phyloP scores from a whole-genome alignment of 176 grass and related monocot genomes.

The Carex scoparia region DNA sequence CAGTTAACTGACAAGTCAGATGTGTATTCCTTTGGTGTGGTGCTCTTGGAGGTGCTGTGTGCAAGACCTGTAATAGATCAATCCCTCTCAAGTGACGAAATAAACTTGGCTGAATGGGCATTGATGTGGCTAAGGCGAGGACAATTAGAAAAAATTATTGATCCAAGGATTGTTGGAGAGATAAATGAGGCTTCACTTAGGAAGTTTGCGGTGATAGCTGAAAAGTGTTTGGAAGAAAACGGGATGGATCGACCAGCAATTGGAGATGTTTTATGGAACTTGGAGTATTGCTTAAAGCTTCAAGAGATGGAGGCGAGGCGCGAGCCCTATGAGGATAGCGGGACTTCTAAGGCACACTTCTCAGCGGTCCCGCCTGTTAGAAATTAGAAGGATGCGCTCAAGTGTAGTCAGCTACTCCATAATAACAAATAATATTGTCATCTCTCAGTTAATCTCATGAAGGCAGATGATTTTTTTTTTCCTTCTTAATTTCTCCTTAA shows the following conservation, averaged over 20 bases:
- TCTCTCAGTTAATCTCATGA: slow-evolving; percentile 47
- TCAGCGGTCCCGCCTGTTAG: slow-evolving; percentile 31
- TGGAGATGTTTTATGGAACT: slow-evolving; percentile 65
- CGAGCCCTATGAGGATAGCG: slow-evolving; percentile 49
- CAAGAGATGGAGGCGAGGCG: slow-evolving; percentile 42
- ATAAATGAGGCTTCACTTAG: slow-evolving; percentile 48
- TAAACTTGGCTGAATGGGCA: slow-evolving; percentile 55
- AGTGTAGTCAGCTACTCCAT: slow-evolving; percentile 23
- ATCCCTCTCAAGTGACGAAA: slow-evolving; percentile 24
- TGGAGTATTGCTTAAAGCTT: slow-evolving; percentile 60
- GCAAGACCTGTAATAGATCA: slow-evolving; percentile 36
- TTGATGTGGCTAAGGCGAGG: slow-evolving; percentile 22
- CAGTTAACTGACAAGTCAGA: slow-evolving; percentile 28
- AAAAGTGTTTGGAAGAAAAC: slow-evolving; percentile 51
- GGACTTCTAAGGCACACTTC: slow-evolving; percentile 31
- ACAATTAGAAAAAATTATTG: slow-evolving; percentile 33
- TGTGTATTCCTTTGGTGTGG: slow-evolving; percentile 48
- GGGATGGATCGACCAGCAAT: slow-evolving; percentile 51
- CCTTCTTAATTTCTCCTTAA: no score
- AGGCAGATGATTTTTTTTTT: slow-evolving; percentile 35
- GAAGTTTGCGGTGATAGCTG: slow-evolving; percentile 53
- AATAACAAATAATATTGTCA: slow-evolving; percentile 28
- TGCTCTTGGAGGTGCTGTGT: slow-evolving; percentile 46
- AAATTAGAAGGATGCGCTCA: slow-evolving; percentile 27
- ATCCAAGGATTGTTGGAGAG: slow-evolving; percentile 34